Conservation (phyloP, 208 protist genomes). For the Leptomonas seymouri region DNA sequence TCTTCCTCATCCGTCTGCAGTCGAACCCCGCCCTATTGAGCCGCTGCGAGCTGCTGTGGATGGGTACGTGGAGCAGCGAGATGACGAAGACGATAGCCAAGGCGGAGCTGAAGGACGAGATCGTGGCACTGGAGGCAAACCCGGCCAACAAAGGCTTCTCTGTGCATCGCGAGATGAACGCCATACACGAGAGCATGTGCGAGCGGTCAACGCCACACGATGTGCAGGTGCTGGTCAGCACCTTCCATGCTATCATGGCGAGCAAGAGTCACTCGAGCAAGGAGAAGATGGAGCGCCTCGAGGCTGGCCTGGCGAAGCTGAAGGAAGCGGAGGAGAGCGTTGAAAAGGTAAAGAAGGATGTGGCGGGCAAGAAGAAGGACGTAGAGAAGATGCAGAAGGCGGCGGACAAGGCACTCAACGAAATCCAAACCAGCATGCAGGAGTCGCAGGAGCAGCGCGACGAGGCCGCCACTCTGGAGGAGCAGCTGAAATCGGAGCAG, state of each 20-base stretch:
- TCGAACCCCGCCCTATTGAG: conserved; percentile 96
- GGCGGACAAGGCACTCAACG: conserved; percentile 92
- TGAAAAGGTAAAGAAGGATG: conserved; percentile 90
- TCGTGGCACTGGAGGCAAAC: conserved; percentile 65
- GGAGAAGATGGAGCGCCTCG: conserved; percentile 80
- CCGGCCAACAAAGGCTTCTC: conserved; percentile 77
- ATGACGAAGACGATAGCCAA: conserved; percentile 88
- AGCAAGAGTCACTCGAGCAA: conserved; percentile 78
- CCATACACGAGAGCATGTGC: conserved; percentile 76
- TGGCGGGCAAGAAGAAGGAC: conserved; percentile 85
- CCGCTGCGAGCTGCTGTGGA: conserved; percentile 95
- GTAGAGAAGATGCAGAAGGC: conserved; percentile 94
- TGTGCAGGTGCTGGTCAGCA: conserved; percentile 86
- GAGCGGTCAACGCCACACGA: conserved; percentile 78
- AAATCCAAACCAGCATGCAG: conserved; percentile 96
- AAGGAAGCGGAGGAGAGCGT: conserved; percentile 93
- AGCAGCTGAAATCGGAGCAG: conserved; percentile 91
- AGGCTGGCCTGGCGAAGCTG: conserved; percentile 94
- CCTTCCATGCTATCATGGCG: conserved; percentile 79
- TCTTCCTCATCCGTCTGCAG: conserved; percentile 91
- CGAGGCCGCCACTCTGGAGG: conserved; percentile 88
- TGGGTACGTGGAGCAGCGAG: conserved; percentile 92
- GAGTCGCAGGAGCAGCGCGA: conserved; percentile 92
- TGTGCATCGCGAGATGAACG: conserved; percentile 84
- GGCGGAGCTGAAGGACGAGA: conserved; percentile 67